Percentiles rank a stretch among this genome's conserved stretches.
Evolutionary conservation across 305 asterid species (phyloP).

Genomic region (Coffea humblotiana): DNA sequence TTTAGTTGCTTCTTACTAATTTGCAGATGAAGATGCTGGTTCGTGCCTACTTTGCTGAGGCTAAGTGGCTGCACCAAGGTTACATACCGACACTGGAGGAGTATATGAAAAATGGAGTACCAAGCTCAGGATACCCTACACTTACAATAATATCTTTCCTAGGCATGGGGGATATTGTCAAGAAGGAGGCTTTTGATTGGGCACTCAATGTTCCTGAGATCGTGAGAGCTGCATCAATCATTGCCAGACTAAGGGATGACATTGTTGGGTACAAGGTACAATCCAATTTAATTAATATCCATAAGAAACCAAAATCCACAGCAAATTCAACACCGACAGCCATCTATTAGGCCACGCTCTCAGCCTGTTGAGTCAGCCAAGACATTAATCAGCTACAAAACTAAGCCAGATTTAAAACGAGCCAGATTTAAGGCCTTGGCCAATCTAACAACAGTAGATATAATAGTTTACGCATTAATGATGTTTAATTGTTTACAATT

Average conservation of each 20-base stretch:
- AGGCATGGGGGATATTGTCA: slow-evolving; percentile 10
- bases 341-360: too few species aligned
- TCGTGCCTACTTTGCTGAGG: slow-evolving; percentile 18
- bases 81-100: slow-evolving; percentile 24
- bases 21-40: slow-evolving; percentile 19
- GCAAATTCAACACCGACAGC: too few species aligned
- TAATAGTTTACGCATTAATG: too few species aligned
- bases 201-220: not conserved
- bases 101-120: slow-evolving; percentile 23
- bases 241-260: slow-evolving; percentile 23
- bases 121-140: slow-evolving; percentile 1
- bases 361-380: too few species aligned
- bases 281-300: too few species aligned
- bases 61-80: slow-evolving; percentile 15
- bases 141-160: slow-evolving; percentile 1
- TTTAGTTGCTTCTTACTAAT: not conserved
- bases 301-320: too few species aligned
- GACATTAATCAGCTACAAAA: too few species aligned
- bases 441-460: too few species aligned
- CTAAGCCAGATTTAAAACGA: too few species aligned
- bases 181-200: slow-evolving; percentile 19
- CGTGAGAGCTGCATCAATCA: slow-evolving; percentile 4
- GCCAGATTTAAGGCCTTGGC: too few species aligned
- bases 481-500: too few species aligned
- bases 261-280: slow-evolving; percentile 21